Evolutionary conservation across 2,329 filamentous ascomycete species (phyloP), one percentile per base, ranked within the genome.

Genomic region (Trichoderma koningiopsis): DNA sequence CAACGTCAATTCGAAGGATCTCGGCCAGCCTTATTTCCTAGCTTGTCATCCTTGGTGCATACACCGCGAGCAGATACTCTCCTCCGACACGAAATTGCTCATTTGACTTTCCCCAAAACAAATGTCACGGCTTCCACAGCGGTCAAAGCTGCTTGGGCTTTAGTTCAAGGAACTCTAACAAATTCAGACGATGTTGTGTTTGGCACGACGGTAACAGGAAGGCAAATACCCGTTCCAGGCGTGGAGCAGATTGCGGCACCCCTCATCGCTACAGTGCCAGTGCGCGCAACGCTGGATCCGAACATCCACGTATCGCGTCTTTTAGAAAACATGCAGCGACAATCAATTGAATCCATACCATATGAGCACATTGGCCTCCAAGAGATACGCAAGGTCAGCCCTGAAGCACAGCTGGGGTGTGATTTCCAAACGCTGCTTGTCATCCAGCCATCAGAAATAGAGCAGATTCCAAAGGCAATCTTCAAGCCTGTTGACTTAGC

Each of bases 131-230:
- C 58, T 1, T 70, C 72, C 0, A 72, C 35, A 2, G 11, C 73
- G 0, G 56, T 75, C 4, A 70, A 72, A 0, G 82, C 84, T 33
- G 87, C 87, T 0, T 81, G 85, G 73, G 81, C 83, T 11, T 83
- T 84, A 58, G 73, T 90, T 3, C 73, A 88, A 5, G 77, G 81
- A 22, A 77, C 78, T 13, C 88, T 89, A 71, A 74, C 81, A 4
- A 85, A 71, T 6, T 60, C 67, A 0, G 37, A 78, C 1, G 81
- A 83, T 66, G 75, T 83, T 13, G 74, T 81, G 5, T 83, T 83
- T 62, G 82, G 82, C 1, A 77, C 79, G 69, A 83, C 81, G 0
- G 72, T 83, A 24, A 49, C 47, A 24, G 47, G 47, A 49, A 49
- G 47, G n/a, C 47, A 49, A 49, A 49, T 24, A 24, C 47, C 47